Percentiles rank a stretch among this genome's conserved stretches.
These are phyloP conservation scores for Pleodorina starrii DNA, from an alignment of 139 green algal species.

Conservation along the genomic window DNA sequence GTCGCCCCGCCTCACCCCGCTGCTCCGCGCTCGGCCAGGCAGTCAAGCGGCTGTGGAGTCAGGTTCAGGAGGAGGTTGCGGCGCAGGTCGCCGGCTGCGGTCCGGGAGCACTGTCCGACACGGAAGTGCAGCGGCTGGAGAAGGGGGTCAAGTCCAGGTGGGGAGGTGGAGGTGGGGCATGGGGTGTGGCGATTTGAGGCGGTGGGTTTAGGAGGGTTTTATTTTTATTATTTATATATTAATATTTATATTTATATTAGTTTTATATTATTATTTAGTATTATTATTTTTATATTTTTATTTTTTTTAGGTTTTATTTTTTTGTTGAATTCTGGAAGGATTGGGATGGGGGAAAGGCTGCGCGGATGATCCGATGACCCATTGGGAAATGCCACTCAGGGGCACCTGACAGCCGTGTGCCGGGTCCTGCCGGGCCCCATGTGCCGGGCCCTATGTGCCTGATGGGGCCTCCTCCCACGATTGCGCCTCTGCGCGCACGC, in stretches of 20 bases:
- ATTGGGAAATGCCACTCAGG: no score
- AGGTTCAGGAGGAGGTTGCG: slow-evolving; percentile 35
- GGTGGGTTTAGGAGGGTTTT: neutral
- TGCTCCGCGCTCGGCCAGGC: no score
- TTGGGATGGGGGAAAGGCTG: no score
- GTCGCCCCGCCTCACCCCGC: no score
- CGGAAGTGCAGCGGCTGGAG: neutral
- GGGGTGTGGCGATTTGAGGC: neutral
- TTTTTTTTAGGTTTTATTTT: neutral
- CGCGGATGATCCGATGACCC: no score
- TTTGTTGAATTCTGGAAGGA: neutral
- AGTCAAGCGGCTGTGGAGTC: slow-evolving; percentile 21
- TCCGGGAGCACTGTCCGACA: neutral
- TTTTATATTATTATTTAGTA: neutral
- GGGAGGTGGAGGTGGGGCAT: neutral
- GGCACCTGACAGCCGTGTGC: no score
- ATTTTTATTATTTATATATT: neutral
- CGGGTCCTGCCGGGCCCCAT: no score
- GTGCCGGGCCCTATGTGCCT: no score
- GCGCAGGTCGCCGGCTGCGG: neutral
- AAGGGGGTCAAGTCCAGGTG: slow-evolving; percentile 41
- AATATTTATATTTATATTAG: neutral
- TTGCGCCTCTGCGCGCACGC: no score
- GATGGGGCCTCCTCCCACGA: no score
- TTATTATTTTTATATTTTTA: neutral